phyloP scores from a whole-genome alignment of 352 stramenopile species.

The Phytopythium sindhum region DNA sequence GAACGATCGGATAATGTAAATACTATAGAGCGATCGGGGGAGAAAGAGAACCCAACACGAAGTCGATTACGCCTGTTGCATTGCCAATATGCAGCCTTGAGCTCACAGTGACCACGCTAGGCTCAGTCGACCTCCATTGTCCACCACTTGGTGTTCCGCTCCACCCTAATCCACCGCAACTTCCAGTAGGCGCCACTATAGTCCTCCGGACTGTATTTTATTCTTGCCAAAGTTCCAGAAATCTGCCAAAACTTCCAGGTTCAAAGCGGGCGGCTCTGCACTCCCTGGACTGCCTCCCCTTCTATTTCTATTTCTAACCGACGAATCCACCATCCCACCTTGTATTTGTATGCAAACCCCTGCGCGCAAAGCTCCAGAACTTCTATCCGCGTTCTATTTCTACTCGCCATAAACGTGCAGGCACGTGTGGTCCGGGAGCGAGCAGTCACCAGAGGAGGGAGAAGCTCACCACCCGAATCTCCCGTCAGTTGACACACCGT shows the following conservation, averaged over 20 bases:
- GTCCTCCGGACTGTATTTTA: too few species aligned
- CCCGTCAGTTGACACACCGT: neutral
- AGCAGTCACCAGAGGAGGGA: neutral
- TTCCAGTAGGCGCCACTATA: too few species aligned
- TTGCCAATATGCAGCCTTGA: too few species aligned
- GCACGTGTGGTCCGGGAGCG: neutral
- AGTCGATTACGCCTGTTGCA: neutral
- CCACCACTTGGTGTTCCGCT: too few species aligned
- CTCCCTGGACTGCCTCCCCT: neutral
- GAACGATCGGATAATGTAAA: neutral
- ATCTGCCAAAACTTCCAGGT: neutral
- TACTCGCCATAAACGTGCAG: neutral
- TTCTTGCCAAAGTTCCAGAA: too few species aligned
- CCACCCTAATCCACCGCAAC: too few species aligned
- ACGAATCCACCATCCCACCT: neutral
- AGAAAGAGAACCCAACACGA: neutral
- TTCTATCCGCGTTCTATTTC: conserved; percentile 2
- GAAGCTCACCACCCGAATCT: conserved; percentile 2
- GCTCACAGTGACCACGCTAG: neutral
- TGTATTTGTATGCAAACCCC: neutral
- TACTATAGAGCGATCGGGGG: neutral
- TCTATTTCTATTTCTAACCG: neutral
- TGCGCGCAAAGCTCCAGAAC: too few species aligned
- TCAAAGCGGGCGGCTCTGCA: neutral
- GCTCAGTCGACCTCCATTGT: neutral